Evolutionary conservation across 176 grass and related monocot genomes (phyloP), one percentile per base, ranked within the genome.

Genomic region (Hsuehochloa calcarea): DNA sequence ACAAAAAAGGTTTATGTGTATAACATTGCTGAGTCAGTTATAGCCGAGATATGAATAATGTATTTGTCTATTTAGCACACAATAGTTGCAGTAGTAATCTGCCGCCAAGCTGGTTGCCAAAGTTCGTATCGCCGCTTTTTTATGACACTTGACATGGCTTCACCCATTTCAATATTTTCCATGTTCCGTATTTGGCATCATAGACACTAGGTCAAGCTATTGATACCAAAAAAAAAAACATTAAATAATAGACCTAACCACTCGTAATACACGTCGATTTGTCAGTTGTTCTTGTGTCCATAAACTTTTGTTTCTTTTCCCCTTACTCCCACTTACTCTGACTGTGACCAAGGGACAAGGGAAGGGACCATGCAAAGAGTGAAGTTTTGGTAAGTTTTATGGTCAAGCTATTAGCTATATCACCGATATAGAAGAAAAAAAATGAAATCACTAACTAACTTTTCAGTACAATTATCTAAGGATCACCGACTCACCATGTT

Each of bases 361-460:
- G 46, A 49, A 37, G 4, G 26, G 47, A 59, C 22, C 23, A 56
- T 50, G 23, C 13, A 43, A 14, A 70, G 50, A 64, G 7, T 14
- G 7, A 66, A 37, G 6, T 20, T 40, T 68, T 51, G 82, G 62
- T 75, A 75, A 49, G 61, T 75, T 68, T 75, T 3, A 38, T 26
- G 87, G 26, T 60, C 6, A 74, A 80, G 47, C 69, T n/a, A n/a
- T n/a, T n/a, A 80, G 47, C 69, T 17, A 80, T 46, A 37, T 75
- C 10, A 34, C n/a, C 31, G 10, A 23, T 20, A 34, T 51, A 31
- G 69, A n/a, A 22, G 4, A 12, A n/a, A 55, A 37, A 75, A 41
- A 39, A 51, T 4, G 12, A 85, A 83, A 60, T 85, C 82, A 62
- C 82, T 86, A 82, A 90, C 88, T 29, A 90, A 80, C 54, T 86